Base-by-base conservation (phyloP, 805 yeast genomes). In the Candida jianshihensis region DNA sequence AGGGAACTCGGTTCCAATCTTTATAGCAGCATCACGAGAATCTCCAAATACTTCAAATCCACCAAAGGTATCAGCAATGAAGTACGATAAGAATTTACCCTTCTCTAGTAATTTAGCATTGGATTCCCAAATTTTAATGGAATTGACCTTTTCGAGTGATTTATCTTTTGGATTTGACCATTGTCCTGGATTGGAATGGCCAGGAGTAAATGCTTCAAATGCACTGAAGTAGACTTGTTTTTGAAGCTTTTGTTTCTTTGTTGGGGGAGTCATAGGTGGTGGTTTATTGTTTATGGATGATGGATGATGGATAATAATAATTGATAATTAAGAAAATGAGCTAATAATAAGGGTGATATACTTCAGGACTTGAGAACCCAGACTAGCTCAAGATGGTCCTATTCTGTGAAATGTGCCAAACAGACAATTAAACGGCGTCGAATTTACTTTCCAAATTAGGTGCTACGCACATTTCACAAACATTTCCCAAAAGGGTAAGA, bases 1-100 rank as follows among this genome's bases (percentile, higher is more conserved):
- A 3, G 66, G 66, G 46, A 54, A 59, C 28, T 49, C 49, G 5
- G 55, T 31, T 12, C 53, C 55, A 10, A 47, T 41, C 15, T 42
- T 42, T 6, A 63, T 59, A 12, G 64, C 64, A 6, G 62, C 57
- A 37, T 54, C 54, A 13, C 52, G 38, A 5, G 66, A 63, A 3
- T 68, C 68, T 31, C 58, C 51, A 40, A 59, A 63, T 7, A 62
- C 65, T 35, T 64, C 69, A 36, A 59, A 62, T 1, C 60, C 61
- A n/a, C 67, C 68, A 19, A 61, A 41, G 6, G 60, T 62, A 43
- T 63, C 69, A 22, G 64, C 68, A 34, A 63, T 39, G 38, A 63
- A 63, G 13, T 61, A 45, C 2, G 60, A 51, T 34, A 56, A 54
- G 44, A 63, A 59, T 42, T 64, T 61, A 1, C 66, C 69, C 24